Conservation (phyloP, 371 early-diverging fungal species). For the Mortierella polycephala region DNA sequence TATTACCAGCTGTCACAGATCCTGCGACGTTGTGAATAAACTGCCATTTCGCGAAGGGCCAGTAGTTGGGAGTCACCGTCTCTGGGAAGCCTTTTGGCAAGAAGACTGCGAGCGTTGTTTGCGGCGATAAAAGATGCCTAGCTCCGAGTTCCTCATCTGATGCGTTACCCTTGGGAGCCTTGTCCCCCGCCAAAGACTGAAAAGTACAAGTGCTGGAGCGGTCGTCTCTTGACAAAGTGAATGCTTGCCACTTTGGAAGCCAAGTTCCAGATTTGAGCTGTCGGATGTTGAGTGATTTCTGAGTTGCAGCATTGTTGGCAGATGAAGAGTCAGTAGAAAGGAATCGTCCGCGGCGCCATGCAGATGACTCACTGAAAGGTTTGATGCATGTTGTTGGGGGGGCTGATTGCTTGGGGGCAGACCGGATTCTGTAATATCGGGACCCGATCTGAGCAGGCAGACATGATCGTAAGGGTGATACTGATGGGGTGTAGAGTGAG, state of each 20-base stretch:
- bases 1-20: conserved; percentile 72
- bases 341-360: neutral
- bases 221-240: conserved; percentile 22
- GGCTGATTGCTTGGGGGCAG: neutral
- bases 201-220: conserved; percentile 11
- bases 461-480: neutral
- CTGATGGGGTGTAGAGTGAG: neutral
- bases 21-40: conserved; percentile 77
- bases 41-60: conserved; percentile 74
- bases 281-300: conserved; percentile 15
- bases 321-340: neutral
- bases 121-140: conserved; percentile 40
- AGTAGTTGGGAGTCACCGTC: conserved; percentile 74
- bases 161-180: neutral
- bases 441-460: no score
- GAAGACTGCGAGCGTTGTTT: conserved; percentile 60
- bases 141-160: conserved; percentile 9
- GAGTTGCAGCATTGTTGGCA: neutral
- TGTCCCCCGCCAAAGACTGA: conserved; percentile 1
- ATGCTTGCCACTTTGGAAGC: conserved; percentile 40
- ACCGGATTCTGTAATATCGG: neutral
- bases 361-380: neutral
- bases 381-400: neutral
- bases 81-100: conserved; percentile 77
- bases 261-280: conserved; percentile 31